phyloP scores from a whole-genome alignment of 441 rosid genomes.

The Erodium moschatum region DNA sequence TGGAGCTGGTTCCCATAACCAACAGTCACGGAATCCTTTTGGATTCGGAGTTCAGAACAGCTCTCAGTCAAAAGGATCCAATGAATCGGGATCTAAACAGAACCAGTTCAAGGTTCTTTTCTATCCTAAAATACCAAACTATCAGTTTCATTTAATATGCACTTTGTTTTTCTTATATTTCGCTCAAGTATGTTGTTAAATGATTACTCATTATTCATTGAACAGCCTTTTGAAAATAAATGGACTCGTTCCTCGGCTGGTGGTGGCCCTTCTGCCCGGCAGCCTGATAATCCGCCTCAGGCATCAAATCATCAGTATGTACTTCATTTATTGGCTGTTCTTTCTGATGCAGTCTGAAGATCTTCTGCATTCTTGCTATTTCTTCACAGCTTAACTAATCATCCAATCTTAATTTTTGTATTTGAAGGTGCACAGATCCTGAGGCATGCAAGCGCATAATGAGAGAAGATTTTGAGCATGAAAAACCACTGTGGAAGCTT shows the following conservation, averaged over 20 bases:
- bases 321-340: slow-evolving; percentile 6
- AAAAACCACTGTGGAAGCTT: slow-evolving; percentile 87
- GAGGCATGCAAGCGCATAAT: slow-evolving; percentile 59
- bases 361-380: slow-evolving; percentile 9
- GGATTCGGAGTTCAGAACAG: slow-evolving; percentile 70
- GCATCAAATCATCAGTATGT: slow-evolving; percentile 56
- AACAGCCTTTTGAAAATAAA: slow-evolving; percentile 68
- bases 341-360: too few relatives aligned
- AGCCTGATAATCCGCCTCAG: slow-evolving; percentile 45
- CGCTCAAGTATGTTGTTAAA: not conserved
- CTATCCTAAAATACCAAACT: not conserved
- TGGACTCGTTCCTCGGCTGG: slow-evolving; percentile 52
- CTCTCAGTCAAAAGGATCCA: slow-evolving; percentile 29
- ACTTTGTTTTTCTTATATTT: not conserved
- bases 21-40: slow-evolving; percentile 49
- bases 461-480: slow-evolving; percentile 64
- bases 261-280: slow-evolving; percentile 35
- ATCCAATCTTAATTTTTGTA: slow-evolving; percentile 13
- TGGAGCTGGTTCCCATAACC: slow-evolving; percentile 28
- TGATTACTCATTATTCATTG: slow-evolving; percentile 18
- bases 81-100: slow-evolving; percentile 28
- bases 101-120: slow-evolving; percentile 58
- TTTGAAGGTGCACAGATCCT: slow-evolving; percentile 71
- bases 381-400: slow-evolving; percentile 17
- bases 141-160: not conserved